Evolutionary conservation across 164 flowering plant species (phyloP).

Genomic region (Warburgia ugandensis): DNA sequence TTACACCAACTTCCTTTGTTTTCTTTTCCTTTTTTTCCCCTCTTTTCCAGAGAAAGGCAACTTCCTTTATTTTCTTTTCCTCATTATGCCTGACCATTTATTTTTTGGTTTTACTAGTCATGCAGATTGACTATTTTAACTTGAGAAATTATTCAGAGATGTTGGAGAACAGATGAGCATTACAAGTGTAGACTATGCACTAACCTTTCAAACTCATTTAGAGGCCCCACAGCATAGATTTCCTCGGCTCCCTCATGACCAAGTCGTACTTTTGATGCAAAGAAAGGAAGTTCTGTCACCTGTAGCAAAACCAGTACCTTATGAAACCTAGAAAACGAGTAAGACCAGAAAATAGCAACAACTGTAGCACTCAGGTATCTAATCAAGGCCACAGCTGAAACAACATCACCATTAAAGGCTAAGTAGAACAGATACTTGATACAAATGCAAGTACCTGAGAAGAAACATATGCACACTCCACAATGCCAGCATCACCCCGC

Average conservation of each 20-base stretch:
- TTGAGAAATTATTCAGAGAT: not conserved
- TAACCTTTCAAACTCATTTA: slow-evolving; percentile 86
- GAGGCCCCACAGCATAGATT: slow-evolving; percentile 70
- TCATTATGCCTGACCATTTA: too few species aligned
- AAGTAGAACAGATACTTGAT: not conserved
- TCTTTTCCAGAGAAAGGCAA: too few species aligned
- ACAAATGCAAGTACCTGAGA: slow-evolving; percentile 46
- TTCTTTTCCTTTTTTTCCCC: too few species aligned
- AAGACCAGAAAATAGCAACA: not conserved
- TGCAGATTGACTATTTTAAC: too few species aligned
- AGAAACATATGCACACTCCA: slow-evolving; percentile 78
- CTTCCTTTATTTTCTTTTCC: too few species aligned
- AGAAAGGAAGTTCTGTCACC: slow-evolving; percentile 98
- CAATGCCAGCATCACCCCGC: slow-evolving; percentile 74
- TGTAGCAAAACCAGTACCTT: slow-evolving; percentile 21
- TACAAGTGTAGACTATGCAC: not conserved
- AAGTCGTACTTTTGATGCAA: slow-evolving; percentile 78
- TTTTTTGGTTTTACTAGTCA: too few species aligned
- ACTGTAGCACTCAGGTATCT: too few species aligned
- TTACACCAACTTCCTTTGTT: too few species aligned
- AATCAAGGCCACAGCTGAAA: too few species aligned
- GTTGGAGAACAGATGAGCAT: not conserved
- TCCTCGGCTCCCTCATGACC: slow-evolving; percentile 87
- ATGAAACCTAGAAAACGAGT: too few species aligned
- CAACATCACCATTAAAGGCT: too few species aligned